Percentiles rank a stretch among this genome's conserved stretches.
phyloP scores from a whole-genome alignment of 1,284 basidiomycete species.

The Hemileia vastatrix region DNA sequence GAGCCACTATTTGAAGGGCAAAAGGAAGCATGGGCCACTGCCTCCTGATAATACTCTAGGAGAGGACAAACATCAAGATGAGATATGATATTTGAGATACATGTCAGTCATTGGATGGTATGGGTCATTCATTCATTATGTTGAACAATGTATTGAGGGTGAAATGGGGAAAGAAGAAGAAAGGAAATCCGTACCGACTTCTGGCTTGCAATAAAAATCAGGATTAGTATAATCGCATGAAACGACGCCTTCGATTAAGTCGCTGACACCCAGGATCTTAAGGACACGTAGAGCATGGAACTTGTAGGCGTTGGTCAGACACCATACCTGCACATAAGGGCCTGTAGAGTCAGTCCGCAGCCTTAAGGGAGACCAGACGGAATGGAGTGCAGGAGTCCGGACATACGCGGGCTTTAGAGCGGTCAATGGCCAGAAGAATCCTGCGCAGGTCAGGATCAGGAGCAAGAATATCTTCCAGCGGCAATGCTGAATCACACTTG shows the following conservation, averaged over 20 bases:
- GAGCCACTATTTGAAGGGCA: slow-evolving; percentile 25
- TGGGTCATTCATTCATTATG: background rate
- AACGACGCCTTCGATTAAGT: slow-evolving; percentile 66
- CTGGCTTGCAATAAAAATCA: slow-evolving; percentile 73
- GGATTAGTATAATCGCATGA: slow-evolving; percentile 67
- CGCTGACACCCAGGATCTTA: slow-evolving; percentile 60
- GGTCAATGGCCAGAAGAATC: slow-evolving; percentile 67
- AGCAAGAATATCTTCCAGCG: slow-evolving; percentile 66
- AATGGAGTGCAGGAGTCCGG: slow-evolving; percentile 54
- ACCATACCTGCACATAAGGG: slow-evolving; percentile 13
- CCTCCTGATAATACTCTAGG: slow-evolving; percentile 17
- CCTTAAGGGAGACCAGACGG: slow-evolving; percentile 32
- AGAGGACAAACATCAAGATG: background rate
- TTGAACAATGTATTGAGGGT: background rate
- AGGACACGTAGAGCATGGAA: slow-evolving; percentile 74
- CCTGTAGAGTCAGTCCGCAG: background rate
- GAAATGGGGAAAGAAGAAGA: background rate
- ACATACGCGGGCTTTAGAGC: slow-evolving; percentile 56
- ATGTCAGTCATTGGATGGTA: background rate
- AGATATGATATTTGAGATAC: background rate
- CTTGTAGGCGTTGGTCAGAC: slow-evolving; percentile 9
- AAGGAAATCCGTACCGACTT: slow-evolving; percentile 42
- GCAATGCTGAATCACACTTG: slow-evolving; percentile 71
- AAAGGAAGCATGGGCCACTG: slow-evolving; percentile 7
- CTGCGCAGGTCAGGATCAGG: slow-evolving; percentile 58